A percentile compares a stretch with the other conserved stretches of the same genome.
Evolutionary conservation across 352 stramenopile species (phyloP).

Genomic region (Phytophthora uliginosa): DNA sequence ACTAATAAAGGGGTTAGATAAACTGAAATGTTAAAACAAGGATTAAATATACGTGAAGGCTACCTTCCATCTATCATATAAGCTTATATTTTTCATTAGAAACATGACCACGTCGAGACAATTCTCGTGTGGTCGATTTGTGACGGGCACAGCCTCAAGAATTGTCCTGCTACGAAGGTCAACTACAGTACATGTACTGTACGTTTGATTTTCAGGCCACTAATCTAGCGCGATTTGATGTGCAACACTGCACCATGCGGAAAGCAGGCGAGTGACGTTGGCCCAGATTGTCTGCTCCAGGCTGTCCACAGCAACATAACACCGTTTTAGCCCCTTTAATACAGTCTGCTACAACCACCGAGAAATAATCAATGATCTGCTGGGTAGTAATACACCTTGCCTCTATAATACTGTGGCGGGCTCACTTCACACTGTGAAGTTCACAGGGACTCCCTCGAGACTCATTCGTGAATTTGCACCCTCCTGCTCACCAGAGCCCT

Average conservation of each 20-base stretch:
- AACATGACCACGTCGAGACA: no score
- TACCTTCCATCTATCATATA: no score
- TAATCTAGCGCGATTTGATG: neutral
- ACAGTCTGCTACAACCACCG: neutral
- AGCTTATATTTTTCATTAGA: no score
- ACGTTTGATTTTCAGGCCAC: neutral
- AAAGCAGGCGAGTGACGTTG: neutral
- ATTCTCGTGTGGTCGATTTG: no score
- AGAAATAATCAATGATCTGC: neutral
- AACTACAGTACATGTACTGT: no score
- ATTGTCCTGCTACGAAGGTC: neutral
- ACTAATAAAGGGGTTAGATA: no score
- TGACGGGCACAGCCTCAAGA: neutral
- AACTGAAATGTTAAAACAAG: no score
- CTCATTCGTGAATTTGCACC: constrained; percentile 10
- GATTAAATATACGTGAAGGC: no score
- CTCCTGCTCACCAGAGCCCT: neutral
- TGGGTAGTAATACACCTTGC: neutral
- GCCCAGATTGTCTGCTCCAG: neutral
- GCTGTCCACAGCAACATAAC: neutral
- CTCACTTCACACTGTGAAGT: neutral
- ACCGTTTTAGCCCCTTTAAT: neutral
- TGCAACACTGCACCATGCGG: neutral
- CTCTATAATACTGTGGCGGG: neutral
- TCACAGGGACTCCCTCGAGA: neutral